A percentile compares a stretch with the other conserved stretches of the same genome.
phyloP scores from a whole-genome alignment of 2,329 filamentous ascomycete species.

The Sporothrix sp. region DNA sequence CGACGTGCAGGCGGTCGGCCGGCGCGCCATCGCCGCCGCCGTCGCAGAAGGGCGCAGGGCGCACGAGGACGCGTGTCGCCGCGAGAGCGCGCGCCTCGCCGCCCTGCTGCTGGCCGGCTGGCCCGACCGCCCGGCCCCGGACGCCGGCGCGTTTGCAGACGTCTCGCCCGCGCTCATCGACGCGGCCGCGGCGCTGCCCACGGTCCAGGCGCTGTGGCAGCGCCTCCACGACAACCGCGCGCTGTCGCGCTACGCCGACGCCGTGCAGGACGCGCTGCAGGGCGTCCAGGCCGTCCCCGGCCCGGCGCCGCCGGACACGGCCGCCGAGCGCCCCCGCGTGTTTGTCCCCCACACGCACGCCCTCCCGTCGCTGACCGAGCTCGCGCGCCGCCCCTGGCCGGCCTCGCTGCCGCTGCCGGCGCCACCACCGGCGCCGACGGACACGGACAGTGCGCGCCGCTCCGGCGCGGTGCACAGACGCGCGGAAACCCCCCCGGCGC shows the following conservation, averaged over 20 bases:
- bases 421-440: too few species aligned
- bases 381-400: too few species aligned
- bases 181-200: slow-evolving; percentile 27
- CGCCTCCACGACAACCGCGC: slow-evolving; percentile 39
- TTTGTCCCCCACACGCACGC: too few species aligned
- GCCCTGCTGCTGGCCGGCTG: background rate
- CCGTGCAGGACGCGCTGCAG: slow-evolving; percentile 28
- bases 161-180: slow-evolving; percentile 26
- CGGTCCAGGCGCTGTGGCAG: slow-evolving; percentile 37
- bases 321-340: background rate
- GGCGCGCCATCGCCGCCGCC: background rate
- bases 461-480: too few species aligned
- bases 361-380: too few species aligned
- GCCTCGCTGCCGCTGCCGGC: too few species aligned
- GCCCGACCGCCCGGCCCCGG: background rate
- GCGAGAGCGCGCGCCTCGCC: background rate
- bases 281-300: background rate
- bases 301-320: too few species aligned
- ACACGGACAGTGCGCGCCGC: too few species aligned
- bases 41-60: background rate
- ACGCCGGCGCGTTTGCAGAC: too few species aligned
- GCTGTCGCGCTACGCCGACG: slow-evolving; percentile 33
- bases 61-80: background rate
- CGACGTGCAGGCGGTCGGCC: background rate
- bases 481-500: too few species aligned